Evolutionary conservation across 1,139 yeast species (phyloP), one percentile per base, ranked within the genome.

Genomic region (Candida frijolesensis): DNA sequence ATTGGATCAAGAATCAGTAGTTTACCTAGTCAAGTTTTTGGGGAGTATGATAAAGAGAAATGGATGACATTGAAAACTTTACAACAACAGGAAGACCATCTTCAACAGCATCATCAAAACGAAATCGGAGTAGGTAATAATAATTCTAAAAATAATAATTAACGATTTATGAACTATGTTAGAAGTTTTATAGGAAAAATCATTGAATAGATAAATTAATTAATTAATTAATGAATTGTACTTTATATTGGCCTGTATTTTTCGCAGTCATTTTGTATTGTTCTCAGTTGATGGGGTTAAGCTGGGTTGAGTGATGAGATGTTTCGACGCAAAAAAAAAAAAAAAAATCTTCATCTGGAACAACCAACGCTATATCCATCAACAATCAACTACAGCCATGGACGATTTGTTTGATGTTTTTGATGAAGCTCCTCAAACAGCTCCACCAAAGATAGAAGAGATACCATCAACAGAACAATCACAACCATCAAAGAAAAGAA

Each of bases 391-490:
- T 15, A 34, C 18, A 42, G 42, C 46, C 40, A 68, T 66, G 73
- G 79, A 83, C 63, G 89, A 85, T 59, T 76, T 86, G 54, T 86
- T 86, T 62, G 88, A 79, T 56, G 90, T 86, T 52, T 86, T 86
- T 62, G 79, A 80, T 48, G 91, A 85, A 65, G 70, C 72, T 4
- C 83, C 83, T 1, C 66, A 66, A 1, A 69, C 68, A 11, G 74
- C 68, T 9, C 78, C 81, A 12, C 53, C 60, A 53, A 41, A 51
- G 45, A 54, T 49, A 25, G 57, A 53, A 49, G 54, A 54, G 37
- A 41, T 48, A 10, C 56, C 46, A 39, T 46, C 44, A 33, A 39
- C 49, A 1, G 4, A 19, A 38, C 50, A 34, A 48, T 57, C n/a
- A 44, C 10, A 9, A 18, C 18, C 30, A 46, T 16, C 37, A 37